Evolutionary conservation across 1,284 basidiomycete species (phyloP), one percentile per base, ranked within the genome.

Genomic region (Psilocybe mexicana): DNA sequence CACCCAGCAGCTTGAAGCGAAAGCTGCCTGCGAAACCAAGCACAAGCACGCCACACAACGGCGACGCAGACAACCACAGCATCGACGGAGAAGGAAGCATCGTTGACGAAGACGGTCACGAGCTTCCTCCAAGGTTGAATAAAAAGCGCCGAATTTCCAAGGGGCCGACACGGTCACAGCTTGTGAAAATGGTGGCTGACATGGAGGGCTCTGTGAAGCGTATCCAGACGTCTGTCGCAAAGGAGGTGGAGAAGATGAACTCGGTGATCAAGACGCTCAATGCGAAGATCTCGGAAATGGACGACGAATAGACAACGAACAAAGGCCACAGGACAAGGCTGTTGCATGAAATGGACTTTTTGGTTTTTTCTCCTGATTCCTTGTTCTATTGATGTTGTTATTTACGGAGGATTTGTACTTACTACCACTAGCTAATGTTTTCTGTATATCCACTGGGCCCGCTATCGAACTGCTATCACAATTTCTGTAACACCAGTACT

Each of bases 121-220:
- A 69, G 25, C 57, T 65, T 33, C 63, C 66, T 44, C 60, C 65
- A 14, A 67, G 67, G 62, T 52, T 66, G 49, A 69, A 63, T 59
- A 74, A 74, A 61, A 72, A 70, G 64, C 70, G 70, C 51, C 69
- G 67, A 43, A 61, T 66, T 18, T 62, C 63, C 18, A 61, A 62
- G 51, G 60, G 60, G 18, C 60, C 67, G 12, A 55, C 65, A 54
- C 67, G 68, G 35, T 57, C 66, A 10, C 66, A 69, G 47, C 60
- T 73, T n/a, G 43, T 64, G 43, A 69, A 68, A 52, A 59, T 61
- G 26, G 63, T 72, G 33, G 59, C 43, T 42, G 71, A 74, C 26
- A 60, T 72, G 35, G 69, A 71, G 54, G 63, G 63, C 6, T 64
- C 67, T 28, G 52, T 69, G 54, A 69, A 61, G 49, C 67, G 68